Evolutionary conservation across 129 eudicot species (phyloP).

Genomic region (Lonicera japonica): DNA sequence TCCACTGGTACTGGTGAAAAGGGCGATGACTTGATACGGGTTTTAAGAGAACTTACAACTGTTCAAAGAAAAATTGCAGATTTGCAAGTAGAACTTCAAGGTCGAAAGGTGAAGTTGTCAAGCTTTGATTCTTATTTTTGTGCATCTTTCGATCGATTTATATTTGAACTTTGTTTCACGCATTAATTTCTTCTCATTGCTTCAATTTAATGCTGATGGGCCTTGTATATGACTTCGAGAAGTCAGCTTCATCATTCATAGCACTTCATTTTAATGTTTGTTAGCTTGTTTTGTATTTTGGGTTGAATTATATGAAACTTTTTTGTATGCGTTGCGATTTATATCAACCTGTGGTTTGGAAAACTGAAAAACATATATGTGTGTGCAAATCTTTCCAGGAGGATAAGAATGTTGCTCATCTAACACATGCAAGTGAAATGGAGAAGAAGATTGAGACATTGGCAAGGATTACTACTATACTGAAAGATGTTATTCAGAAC

Average conservation of each 20-base stretch:
- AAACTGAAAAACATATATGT: background rate
- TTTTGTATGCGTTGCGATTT: background rate
- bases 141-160: constrained; percentile 3
- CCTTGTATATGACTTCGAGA: background rate
- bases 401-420: constrained; percentile 93
- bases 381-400: constrained; percentile 42
- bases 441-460: constrained; percentile 93
- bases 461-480: constrained; percentile 78
- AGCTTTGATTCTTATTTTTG: background rate
- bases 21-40: constrained; percentile 80
- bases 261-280: too few relatives aligned
- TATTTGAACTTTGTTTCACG: constrained; percentile 5
- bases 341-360: background rate
- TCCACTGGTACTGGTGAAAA: constrained; percentile 51
- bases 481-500: constrained; percentile 92
- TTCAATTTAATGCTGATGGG: background rate
- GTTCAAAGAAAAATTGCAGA: constrained; percentile 92
- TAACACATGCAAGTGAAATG: constrained; percentile 94
- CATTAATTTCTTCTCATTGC: background rate
- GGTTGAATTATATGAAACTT: background rate
- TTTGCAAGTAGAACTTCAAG: constrained; percentile 94
- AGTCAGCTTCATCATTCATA: too few relatives aligned
- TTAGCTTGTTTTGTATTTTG: constrained; percentile 2
- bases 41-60: constrained; percentile 75
- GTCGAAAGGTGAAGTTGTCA: constrained; percentile 64